Evolutionary conservation across 345 rosid species (phyloP), one percentile per base, ranked within the genome.

Genomic region (Dipteronia dyeriana): DNA sequence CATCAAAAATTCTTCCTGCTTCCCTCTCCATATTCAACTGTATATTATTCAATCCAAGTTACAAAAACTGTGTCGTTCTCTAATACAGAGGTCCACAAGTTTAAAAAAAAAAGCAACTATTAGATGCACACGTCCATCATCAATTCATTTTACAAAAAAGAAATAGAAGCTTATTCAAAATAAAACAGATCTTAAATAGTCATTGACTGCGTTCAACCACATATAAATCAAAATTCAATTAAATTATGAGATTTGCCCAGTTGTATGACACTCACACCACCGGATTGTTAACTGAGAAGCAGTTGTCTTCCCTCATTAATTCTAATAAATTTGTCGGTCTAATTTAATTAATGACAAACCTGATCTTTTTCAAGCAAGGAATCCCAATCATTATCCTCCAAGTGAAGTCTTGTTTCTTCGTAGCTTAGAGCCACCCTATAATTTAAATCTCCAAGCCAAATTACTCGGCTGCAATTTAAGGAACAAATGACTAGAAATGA

Each of bases 381-480:
- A 71, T 91, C 92, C 98, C 98, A 97, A 69, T 92, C 91, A 78
- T 91, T 84, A 22, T 86, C 93, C 81, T 92, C 93, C 79, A 97
- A 74, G 31, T 92, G 83, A 19, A 75, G 9, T 78, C 80, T 91
- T 5, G 99, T 87, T 82, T 94, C 92, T 74, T 94, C 97, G 11
- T 97, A 97, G 76, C 95, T 89, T 80, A 94, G 81, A 9, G 95
- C 85, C 13, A 94, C 85, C 73, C 98, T 86, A 54, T 97, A 94
- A 77, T 97, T 97, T 80, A 94, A 80, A 79, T 96, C 99, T 83
- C 98, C 99, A 54, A 96, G 87, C 98, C 98, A 97, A 78, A 94
- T 81, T 64, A 97, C 84, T 64, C 97, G 97, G 78, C 99, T 93
- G 86, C 84, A 65, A 19, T 79, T 25, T 34, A 26, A 26, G 5